Conservation (phyloP, 192 early-diverging fungal species). For the Thoreauomyces humboldtii region DNA sequence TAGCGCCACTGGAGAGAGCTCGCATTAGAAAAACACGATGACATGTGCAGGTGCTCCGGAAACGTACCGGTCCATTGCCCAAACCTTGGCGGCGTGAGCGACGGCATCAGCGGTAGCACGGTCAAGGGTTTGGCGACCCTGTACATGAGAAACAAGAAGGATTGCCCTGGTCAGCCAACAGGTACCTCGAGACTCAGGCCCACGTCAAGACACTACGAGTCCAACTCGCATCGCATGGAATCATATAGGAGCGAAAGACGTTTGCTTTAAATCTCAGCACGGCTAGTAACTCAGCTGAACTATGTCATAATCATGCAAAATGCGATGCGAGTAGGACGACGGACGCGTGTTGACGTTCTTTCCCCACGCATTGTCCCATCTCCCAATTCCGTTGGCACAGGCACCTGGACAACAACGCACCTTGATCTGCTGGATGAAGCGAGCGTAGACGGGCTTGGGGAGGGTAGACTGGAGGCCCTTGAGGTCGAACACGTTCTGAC, state of each 20-base stretch:
- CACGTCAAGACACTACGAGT: too few species aligned
- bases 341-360: too few species aligned
- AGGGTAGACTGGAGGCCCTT: constrained; percentile 84
- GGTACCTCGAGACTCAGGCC: too few species aligned
- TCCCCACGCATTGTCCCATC: neutral
- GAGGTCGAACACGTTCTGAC: constrained; percentile 90
- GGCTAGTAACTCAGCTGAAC: too few species aligned
- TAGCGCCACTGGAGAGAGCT: constrained; percentile 67
- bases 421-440: constrained; percentile 89
- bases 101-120: constrained; percentile 95
- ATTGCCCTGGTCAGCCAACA: too few species aligned
- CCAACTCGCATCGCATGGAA: too few species aligned
- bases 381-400: too few species aligned
- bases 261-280: too few species aligned
- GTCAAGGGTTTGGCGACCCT: constrained; percentile 86
- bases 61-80: constrained; percentile 85
- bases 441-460: constrained; percentile 93
- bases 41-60: neutral
- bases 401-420: too few species aligned
- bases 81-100: constrained; percentile 96
- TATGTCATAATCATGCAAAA: too few species aligned
- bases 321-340: too few species aligned
- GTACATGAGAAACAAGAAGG: constrained; percentile 18
- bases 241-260: too few species aligned
- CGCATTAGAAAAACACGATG: neutral